A percentile compares a stretch with the other conserved stretches of the same genome.
phyloP scores from a whole-genome alignment of 805 yeast species.

The Candida germanica region DNA sequence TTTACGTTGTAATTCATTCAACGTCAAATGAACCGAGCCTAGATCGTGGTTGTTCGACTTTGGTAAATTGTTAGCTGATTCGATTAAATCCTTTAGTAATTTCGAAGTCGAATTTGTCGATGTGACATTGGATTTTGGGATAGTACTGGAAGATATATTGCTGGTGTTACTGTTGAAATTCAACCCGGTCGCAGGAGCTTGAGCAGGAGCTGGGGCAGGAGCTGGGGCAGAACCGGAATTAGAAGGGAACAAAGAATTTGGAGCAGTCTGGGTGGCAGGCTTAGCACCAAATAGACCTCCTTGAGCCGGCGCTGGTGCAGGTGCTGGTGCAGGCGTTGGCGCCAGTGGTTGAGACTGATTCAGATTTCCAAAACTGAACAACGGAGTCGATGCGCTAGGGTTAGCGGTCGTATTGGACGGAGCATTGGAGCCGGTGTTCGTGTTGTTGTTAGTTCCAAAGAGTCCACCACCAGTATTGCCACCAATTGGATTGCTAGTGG shows the following conservation, averaged over 20 bases:
- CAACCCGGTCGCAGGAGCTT: constrained; percentile 1
- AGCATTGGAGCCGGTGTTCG: neutral
- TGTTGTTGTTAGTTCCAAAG: constrained; percentile 2
- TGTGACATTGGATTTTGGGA: neutral
- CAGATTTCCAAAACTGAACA: constrained; percentile 2
- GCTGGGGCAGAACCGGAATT: neutral
- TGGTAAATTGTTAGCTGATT: constrained; percentile 75
- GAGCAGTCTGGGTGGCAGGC: neutral
- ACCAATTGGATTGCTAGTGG: neutral
- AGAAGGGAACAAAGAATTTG: neutral
- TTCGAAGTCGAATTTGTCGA: constrained; percentile 15
- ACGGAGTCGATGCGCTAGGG: neutral
- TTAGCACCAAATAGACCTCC: neutral
- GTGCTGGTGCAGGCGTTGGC: neutral
- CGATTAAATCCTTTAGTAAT: constrained; percentile 66
- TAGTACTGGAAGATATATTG: neutral
- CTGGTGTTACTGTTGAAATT: constrained; percentile 2
- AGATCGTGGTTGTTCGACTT: constrained; percentile 53
- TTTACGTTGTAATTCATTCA: constrained; percentile 71
- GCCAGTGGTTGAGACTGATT: neutral
- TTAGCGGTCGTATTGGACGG: neutral
- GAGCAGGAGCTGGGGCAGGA: constrained; percentile 1
- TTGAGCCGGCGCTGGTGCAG: neutral
- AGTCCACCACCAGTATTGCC: constrained; percentile 3
- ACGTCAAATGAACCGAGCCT: constrained; percentile 78